These are phyloP conservation scores for Dendrobium catenatum DNA, from an alignment of 106 monocot species.

Conservation along the genomic window DNA sequence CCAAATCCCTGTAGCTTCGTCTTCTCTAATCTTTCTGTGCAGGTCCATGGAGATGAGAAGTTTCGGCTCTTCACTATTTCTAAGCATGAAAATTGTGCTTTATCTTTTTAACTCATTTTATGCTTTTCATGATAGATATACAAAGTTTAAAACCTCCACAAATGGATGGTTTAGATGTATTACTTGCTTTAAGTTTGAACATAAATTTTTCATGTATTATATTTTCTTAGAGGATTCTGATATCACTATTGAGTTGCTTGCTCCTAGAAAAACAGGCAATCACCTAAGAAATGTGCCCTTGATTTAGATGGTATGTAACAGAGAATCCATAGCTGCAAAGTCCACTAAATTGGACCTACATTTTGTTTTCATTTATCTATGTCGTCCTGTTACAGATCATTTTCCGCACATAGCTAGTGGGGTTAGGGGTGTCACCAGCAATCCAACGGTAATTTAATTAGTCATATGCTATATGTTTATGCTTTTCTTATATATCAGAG, in stretches of 20 bases:
- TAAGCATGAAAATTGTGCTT: neutral
- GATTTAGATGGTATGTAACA: slow-evolving; percentile 36
- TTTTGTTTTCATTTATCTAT: neutral
- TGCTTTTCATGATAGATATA: slow-evolving; percentile 22
- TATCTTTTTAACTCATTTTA: neutral
- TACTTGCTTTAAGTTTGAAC: slow-evolving; percentile 27
- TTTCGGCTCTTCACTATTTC: neutral
- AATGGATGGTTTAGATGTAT: slow-evolving; percentile 11
- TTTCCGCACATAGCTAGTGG: too few species aligned
- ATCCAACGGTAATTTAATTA: too few species aligned
- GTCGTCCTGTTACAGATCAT: too few species aligned
- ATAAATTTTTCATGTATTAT: neutral
- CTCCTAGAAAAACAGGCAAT: slow-evolving; percentile 32
- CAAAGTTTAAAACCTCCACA: slow-evolving; percentile 32
- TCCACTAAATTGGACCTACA: neutral
- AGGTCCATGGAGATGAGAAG: too few species aligned
- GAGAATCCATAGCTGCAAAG: neutral
- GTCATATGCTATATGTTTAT: too few species aligned
- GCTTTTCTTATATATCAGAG: too few species aligned
- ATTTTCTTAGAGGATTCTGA: neutral
- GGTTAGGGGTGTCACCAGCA: too few species aligned
- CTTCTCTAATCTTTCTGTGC: too few species aligned
- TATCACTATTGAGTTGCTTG: slow-evolving; percentile 4
- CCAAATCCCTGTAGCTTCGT: too few species aligned
- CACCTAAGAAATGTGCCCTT: slow-evolving; percentile 31